Conservation (phyloP, 441 rosid genomes). For the Jatropha podagrica region DNA sequence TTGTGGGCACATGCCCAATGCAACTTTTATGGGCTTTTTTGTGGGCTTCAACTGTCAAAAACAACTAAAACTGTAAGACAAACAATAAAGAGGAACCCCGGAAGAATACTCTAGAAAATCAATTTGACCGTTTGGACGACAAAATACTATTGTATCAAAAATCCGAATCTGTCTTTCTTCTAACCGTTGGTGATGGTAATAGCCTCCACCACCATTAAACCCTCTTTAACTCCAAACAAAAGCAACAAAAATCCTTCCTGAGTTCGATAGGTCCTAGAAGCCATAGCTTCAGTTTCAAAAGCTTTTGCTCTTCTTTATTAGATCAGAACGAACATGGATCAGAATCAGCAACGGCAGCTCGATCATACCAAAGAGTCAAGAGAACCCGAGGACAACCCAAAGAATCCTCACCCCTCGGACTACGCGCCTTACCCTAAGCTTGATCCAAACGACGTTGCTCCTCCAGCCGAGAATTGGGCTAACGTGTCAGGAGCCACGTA, state of each 20-base stretch:
- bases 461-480: slow-evolving; percentile 53
- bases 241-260: not conserved
- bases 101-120: not conserved
- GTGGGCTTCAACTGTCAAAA: not conserved
- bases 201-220: not conserved
- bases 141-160: not conserved
- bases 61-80: no score
- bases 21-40: not conserved
- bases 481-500: slow-evolving; percentile 24
- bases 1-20: no score
- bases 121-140: slow-evolving; percentile 2
- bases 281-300: not conserved
- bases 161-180: not conserved
- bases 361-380: slow-evolving; percentile 18
- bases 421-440: slow-evolving; percentile 89
- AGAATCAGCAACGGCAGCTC: slow-evolving; percentile 6
- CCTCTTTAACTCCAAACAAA: not conserved
- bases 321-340: slow-evolving; percentile 21
- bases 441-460: slow-evolving; percentile 68
- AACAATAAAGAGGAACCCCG: no score
- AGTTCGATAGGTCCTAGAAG: not conserved
- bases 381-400: slow-evolving; percentile 16
- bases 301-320: not conserved
- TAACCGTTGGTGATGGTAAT: not conserved
- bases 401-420: slow-evolving; percentile 49